Base-by-base conservation (phyloP, 108 stramenopile species). In the Nitzschia sp. region DNA sequence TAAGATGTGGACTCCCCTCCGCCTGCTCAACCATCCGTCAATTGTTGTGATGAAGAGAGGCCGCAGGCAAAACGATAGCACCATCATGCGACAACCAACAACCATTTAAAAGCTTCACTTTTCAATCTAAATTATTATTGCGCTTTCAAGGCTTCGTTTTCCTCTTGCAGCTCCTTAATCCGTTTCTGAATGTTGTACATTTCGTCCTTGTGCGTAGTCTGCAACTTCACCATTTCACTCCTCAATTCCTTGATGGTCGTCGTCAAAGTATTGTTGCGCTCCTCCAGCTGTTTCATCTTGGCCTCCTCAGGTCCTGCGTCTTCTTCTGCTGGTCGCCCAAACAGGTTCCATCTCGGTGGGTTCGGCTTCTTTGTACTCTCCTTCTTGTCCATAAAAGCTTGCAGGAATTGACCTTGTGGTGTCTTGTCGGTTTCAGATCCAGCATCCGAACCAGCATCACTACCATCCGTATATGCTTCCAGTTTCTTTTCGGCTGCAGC, bases 161-260 rank as follows among this genome's bases (percentile, higher is more conserved):
- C 76, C 2, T 65, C 56, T 54, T 67, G 48, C 57, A 82, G 41
- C 38, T 63, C 57, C 48, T 50, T 55, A 26, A 82, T 74, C 29
- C 57, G 44, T 48, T 77, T 82, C 58, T 77, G 64, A 3, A 41
- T 70, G 10, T 9, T 57, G 51, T 82, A 82, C 41, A 68, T 38
- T 37, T 78, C 71, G 14, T 82, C 73, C 41, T 77, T 82, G 51
- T 73, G 77, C 2, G 66, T 40, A 6, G 73, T 48, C 53, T 69
- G 63, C 53, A 77, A 21, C 50, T 71, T 73, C 53, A 82, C 76
- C 11, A 82, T 22, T 26, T 82, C 76, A 29, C 76, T 77, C 37
- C 61, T 57, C 48, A 82, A 52, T 43, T 73, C 43, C 19, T 62
- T 44, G 39, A 65, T 75, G 56, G 54, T 74, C 26, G 52, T 40